phyloP scores from a whole-genome alignment of 768 basidiomycete species.

The Kwoniella dendrophila region DNA sequence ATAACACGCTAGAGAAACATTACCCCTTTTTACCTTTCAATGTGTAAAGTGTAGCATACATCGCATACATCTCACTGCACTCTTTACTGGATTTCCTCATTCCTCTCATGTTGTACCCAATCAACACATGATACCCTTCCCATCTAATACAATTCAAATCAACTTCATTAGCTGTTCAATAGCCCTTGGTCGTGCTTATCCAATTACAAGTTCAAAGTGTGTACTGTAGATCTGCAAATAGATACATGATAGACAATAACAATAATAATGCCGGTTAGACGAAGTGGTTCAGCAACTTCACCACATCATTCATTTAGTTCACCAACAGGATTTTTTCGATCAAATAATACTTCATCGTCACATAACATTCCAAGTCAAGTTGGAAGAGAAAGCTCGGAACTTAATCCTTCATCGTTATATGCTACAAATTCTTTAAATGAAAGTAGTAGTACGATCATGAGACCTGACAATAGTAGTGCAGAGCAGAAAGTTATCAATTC shows the following conservation, averaged over 20 bases:
- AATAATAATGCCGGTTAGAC: conserved; percentile 19
- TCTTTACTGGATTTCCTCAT: not conserved
- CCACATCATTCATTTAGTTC: conserved; percentile 27
- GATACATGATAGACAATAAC: not conserved
- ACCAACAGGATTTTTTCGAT: conserved; percentile 10
- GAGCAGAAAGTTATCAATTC: conserved; percentile 79
- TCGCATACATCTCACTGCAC: no score
- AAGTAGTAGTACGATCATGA: conserved; percentile 9
- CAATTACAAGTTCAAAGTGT: no score
- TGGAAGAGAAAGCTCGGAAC: not conserved
- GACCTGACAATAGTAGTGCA: conserved; percentile 24
- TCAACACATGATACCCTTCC: not conserved
- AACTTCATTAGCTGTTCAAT: no score
- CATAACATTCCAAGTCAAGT: not conserved
- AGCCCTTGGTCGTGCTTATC: no score
- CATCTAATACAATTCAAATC: not conserved
- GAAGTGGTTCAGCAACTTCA: conserved; percentile 13
- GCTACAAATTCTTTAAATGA: conserved; percentile 19
- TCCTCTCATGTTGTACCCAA: not conserved
- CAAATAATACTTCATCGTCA: not conserved
- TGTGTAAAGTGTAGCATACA: no score
- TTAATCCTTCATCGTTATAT: not conserved
- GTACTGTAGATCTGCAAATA: not conserved
- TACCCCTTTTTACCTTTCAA: not conserved
- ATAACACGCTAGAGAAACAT: not conserved